Conservation (phyloP, 345 rosid species). For the Kandelia obovata region DNA sequence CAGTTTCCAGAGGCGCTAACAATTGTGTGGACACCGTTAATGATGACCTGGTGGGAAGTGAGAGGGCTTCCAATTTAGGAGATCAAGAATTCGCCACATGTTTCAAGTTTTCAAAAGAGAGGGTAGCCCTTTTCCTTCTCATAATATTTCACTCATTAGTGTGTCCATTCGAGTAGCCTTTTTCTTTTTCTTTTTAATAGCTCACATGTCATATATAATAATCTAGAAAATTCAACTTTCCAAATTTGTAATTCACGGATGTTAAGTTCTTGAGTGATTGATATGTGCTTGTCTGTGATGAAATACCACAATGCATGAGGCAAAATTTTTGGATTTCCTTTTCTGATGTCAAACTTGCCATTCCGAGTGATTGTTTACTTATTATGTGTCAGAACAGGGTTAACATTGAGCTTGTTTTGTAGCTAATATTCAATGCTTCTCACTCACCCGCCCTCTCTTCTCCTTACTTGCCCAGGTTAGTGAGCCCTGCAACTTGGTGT, state of each 20-base stretch:
- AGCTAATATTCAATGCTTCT: conserved; percentile 7
- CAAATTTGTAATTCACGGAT: background rate
- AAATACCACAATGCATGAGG: background rate
- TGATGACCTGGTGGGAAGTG: conserved; percentile 13
- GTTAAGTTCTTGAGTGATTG: background rate
- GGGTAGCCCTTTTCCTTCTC: conserved; percentile 33
- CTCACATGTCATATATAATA: background rate
- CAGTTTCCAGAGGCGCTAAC: conserved; percentile 20
- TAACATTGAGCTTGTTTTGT: background rate
- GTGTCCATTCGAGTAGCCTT: background rate
- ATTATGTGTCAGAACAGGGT: background rate
- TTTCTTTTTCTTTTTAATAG: background rate
- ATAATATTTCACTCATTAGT: background rate
- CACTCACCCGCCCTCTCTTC: background rate
- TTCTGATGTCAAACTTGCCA: background rate
- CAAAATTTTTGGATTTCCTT: background rate
- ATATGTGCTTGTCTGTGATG: background rate
- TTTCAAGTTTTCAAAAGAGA: conserved; percentile 26
- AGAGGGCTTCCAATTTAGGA: conserved; percentile 18
- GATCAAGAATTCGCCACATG: conserved; percentile 31
- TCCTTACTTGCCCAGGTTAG: conserved; percentile 38
- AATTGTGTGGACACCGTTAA: conserved; percentile 25
- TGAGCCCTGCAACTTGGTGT: conserved; percentile 65
- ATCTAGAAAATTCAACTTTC: conserved; percentile 4
- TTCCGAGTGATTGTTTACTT: background rate